These are phyloP conservation scores for Candida insectorum DNA, from an alignment of 805 yeast species.

Conservation along the genomic window DNA sequence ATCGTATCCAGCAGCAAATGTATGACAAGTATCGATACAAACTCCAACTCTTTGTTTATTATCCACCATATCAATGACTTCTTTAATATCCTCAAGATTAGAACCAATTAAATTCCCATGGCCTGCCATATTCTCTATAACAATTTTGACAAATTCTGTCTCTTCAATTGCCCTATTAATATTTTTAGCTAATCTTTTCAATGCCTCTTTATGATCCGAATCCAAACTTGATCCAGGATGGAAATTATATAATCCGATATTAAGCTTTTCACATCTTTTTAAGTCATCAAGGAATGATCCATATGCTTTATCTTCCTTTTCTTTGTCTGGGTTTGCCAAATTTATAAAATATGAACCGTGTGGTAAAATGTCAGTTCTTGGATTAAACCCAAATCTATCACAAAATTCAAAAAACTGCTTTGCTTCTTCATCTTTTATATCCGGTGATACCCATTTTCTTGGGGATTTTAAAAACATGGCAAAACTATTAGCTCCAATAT, in stretches of 20 bases:
- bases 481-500: constrained; percentile 70
- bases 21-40: constrained; percentile 93
- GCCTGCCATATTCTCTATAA: constrained; percentile 97
- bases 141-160: constrained; percentile 79
- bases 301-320: constrained; percentile 72
- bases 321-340: constrained; percentile 84
- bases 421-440: constrained; percentile 64
- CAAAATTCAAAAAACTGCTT: constrained; percentile 63
- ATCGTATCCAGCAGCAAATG: constrained; percentile 96
- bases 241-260: constrained; percentile 83
- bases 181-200: constrained; percentile 68
- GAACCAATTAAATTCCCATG: constrained; percentile 90
- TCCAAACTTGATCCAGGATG: constrained; percentile 91
- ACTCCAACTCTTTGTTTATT: constrained; percentile 88
- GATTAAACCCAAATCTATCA: constrained; percentile 59
- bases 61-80: constrained; percentile 74
- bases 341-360: constrained; percentile 95
- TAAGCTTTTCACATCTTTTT: constrained; percentile 78
- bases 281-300: constrained; percentile 83
- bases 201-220: constrained; percentile 59
- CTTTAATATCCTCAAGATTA: constrained; percentile 66
- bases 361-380: constrained; percentile 78
- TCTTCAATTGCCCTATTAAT: constrained; percentile 74
- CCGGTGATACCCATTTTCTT: constrained; percentile 86
- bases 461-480: constrained; percentile 91